Evolutionary conservation across 2,329 filamentous ascomycete species (phyloP).

Genomic region (Neofusicoccum sp.): DNA sequence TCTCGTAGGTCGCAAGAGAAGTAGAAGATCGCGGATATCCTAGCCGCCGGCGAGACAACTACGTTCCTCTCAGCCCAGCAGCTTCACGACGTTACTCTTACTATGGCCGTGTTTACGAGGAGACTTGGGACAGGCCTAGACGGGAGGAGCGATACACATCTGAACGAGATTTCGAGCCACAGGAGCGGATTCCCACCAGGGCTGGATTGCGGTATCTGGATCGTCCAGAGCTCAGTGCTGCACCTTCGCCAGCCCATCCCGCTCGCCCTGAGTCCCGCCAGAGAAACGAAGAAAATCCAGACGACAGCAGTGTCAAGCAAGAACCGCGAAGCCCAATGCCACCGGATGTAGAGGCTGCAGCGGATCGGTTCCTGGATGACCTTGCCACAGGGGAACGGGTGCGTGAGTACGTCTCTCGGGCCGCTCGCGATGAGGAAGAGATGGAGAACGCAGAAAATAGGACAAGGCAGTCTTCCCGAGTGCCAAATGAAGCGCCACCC

Average conservation of each 20-base stretch:
- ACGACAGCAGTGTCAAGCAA: background rate
- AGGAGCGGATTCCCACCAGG: conserved; percentile 28
- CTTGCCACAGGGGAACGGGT: conserved; percentile 27
- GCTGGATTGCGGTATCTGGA: conserved; percentile 30
- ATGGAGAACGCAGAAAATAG: conserved; percentile 12
- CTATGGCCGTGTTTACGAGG: conserved; percentile 27
- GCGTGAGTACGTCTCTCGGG: conserved; percentile 14
- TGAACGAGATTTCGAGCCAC: conserved; percentile 34
- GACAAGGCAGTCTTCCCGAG: background rate
- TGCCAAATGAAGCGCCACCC: background rate
- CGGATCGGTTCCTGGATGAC: conserved; percentile 37
- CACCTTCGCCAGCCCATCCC: conserved; percentile 29
- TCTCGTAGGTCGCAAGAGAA: conserved; percentile 28
- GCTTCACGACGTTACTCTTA: conserved; percentile 29
- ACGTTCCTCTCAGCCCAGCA: conserved; percentile 29
- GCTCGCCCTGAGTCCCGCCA: conserved; percentile 26
- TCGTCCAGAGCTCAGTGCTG: conserved; percentile 24
- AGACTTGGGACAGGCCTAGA: conserved; percentile 30
- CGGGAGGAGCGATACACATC: conserved; percentile 19
- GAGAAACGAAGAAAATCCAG: conserved; percentile 22
- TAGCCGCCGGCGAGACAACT: conserved; percentile 25
- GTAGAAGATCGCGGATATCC: conserved; percentile 30
- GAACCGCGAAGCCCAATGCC: conserved; percentile 22
- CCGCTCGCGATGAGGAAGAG: conserved; percentile 16
- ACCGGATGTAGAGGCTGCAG: conserved; percentile 26